A percentile compares a stretch with the other conserved stretches of the same genome.
phyloP scores from a whole-genome alignment of 2,329 filamentous ascomycete genomes.

The Colletotrichum incanum region DNA sequence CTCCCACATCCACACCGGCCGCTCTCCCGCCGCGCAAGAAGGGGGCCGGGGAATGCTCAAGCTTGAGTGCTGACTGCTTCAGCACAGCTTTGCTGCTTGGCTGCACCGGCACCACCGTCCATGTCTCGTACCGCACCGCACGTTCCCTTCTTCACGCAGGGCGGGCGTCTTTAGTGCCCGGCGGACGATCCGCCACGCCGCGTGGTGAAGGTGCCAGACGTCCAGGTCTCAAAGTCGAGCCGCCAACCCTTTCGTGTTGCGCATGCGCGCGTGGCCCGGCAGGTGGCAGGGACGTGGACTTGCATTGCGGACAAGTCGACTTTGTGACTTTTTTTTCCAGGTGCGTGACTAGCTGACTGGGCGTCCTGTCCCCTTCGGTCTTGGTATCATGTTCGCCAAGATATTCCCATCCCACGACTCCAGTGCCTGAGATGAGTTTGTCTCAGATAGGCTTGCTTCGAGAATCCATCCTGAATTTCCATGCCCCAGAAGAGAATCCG shows the following conservation, averaged over 20 bases:
- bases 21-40: constrained; percentile 5
- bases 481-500: not conserved
- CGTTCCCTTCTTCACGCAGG: constrained; percentile 16
- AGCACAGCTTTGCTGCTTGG: not conserved
- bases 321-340: not conserved
- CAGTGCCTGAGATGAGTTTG: not conserved
- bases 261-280: constrained; percentile 13
- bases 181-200: constrained; percentile 16
- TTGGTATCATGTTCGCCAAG: constrained; percentile 2
- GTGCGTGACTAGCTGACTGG: not conserved
- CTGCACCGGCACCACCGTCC: not conserved
- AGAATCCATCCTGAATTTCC: constrained; percentile 10
- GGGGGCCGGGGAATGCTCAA: not conserved
- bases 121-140: constrained; percentile 6
- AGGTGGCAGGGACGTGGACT: not conserved
- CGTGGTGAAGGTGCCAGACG: constrained; percentile 16
- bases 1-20: not conserved
- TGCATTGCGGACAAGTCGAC: not conserved
- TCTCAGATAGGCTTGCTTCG: not conserved
- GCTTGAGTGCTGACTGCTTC: not conserved
- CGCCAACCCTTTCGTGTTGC: constrained; percentile 2
- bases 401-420: not conserved
- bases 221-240: not conserved
- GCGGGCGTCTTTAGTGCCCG: not conserved
- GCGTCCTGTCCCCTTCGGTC: constrained; percentile 9